Percentiles rank a stretch among this genome's conserved stretches.
Conservation (phyloP, 352 stramenopile genomes). For the Globisporangium nagaii region DNA sequence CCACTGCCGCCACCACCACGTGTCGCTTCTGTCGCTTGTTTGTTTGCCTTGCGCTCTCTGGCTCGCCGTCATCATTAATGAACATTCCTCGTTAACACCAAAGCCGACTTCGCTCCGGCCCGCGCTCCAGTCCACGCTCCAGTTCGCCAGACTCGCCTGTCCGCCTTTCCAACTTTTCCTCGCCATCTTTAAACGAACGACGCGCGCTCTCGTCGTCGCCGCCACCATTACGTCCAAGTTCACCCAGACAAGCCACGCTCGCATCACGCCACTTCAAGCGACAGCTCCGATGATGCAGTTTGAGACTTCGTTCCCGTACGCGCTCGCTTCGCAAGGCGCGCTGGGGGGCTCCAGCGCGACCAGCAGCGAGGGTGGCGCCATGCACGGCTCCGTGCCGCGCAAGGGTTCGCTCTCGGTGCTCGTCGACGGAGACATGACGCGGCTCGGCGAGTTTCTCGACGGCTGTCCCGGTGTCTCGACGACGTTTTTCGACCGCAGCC, state of each 20-base stretch:
- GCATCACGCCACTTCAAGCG: too few relatives aligned
- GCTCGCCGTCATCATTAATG: neutral
- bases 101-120: too few relatives aligned
- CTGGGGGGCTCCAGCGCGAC: neutral
- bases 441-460: conserved; percentile 7
- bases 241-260: too few relatives aligned
- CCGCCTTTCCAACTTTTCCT: too few relatives aligned
- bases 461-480: neutral
- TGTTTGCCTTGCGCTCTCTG: neutral
- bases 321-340: neutral
- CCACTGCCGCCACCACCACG: too few relatives aligned
- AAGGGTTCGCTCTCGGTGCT: conserved; percentile 4
- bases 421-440: conserved; percentile 5
- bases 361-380: neutral
- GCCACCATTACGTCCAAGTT: too few relatives aligned
- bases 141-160: too few relatives aligned
- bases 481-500: neutral
- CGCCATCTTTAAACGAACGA: neutral
- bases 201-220: neutral
- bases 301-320: neutral
- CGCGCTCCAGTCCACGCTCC: too few relatives aligned
- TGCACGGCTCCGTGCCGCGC: neutral
- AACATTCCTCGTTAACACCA: neutral
- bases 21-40: neutral
- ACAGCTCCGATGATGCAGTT: conserved; percentile 2